Evolutionary conservation across 495 filamentous ascomycete species (phyloP).

Genomic region (Penicillium simplicissimum): DNA sequence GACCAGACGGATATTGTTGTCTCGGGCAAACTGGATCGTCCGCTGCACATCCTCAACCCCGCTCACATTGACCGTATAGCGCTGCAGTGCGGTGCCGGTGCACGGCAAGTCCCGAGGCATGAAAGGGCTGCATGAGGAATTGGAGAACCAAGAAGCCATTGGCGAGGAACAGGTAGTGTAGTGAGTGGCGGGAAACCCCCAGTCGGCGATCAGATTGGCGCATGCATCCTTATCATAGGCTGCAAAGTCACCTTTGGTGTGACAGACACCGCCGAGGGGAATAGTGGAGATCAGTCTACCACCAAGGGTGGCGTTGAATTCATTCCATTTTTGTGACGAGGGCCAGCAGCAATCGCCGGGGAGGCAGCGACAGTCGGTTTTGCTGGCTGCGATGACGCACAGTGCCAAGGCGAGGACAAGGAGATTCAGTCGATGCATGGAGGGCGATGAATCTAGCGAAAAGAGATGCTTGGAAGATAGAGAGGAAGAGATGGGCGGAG

Average conservation of each 20-base stretch:
- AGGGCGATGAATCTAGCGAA: background rate
- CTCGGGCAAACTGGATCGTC: slow-evolving; percentile 45
- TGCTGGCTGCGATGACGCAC: background rate
- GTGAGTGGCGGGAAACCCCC: slow-evolving; percentile 27
- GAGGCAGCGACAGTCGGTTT: slow-evolving; percentile 27
- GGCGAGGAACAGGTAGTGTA: slow-evolving; percentile 35
- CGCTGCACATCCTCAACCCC: slow-evolving; percentile 18
- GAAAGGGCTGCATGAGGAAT: slow-evolving; percentile 54
- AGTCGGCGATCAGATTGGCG: slow-evolving; percentile 20
- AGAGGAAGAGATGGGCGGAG: background rate
- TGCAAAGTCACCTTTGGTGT: slow-evolving; percentile 20
- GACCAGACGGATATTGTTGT: slow-evolving; percentile 60
- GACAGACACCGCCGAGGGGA: slow-evolving; percentile 41
- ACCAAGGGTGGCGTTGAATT: slow-evolving; percentile 31
- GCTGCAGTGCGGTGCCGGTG: slow-evolving; percentile 49
- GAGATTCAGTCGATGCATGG: background rate
- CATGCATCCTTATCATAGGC: slow-evolving; percentile 31
- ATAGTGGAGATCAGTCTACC: slow-evolving; percentile 33
- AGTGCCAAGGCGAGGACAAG: background rate
- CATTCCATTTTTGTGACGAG: slow-evolving; percentile 23
- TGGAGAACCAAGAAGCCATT: slow-evolving; percentile 48
- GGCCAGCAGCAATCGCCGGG: slow-evolving; percentile 38
- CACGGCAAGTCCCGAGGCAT: slow-evolving; percentile 42
- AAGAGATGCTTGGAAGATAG: background rate
- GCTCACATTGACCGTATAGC: slow-evolving; percentile 44